Evolutionary conservation across 1,284 basidiomycete genomes (phyloP).

Genomic region (Trametes hirsuta): DNA sequence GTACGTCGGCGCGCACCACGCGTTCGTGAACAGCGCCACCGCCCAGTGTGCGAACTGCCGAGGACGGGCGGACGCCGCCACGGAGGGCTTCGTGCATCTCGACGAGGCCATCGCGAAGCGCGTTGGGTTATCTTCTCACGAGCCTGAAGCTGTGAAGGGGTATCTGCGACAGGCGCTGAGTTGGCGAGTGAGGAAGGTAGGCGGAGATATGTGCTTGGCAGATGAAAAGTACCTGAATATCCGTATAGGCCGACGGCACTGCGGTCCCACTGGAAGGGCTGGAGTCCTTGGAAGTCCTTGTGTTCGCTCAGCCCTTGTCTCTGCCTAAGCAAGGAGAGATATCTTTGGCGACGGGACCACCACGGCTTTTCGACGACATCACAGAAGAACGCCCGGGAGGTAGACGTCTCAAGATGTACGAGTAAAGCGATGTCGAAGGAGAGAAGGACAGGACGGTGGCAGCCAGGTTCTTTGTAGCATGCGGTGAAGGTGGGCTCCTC

Average conservation of each 20-base stretch:
- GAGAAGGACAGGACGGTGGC: too few species aligned
- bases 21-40: slow-evolving; percentile 44
- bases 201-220: neutral
- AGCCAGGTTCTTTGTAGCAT: too few species aligned
- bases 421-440: too few species aligned
- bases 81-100: slow-evolving; percentile 60
- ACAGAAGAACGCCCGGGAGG: too few species aligned
- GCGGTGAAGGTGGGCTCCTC: too few species aligned
- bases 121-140: slow-evolving; percentile 35
- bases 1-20: slow-evolving; percentile 43
- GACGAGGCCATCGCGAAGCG: slow-evolving; percentile 38
- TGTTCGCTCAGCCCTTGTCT: too few species aligned
- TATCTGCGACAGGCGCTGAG: slow-evolving; percentile 42
- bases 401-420: too few species aligned
- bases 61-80: slow-evolving; percentile 38
- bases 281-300: too few species aligned
- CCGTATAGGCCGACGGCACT: slow-evolving; percentile 2
- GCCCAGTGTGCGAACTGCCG: slow-evolving; percentile 45
- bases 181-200: slow-evolving; percentile 40
- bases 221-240: neutral
- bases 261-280: neutral
- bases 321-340: too few species aligned
- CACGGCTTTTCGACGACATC: too few species aligned
- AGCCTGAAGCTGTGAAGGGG: slow-evolving; percentile 41
- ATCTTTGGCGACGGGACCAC: too few species aligned